Base-by-base conservation (phyloP, 805 yeast genomes). In the Diddensiella transvaalensis region DNA sequence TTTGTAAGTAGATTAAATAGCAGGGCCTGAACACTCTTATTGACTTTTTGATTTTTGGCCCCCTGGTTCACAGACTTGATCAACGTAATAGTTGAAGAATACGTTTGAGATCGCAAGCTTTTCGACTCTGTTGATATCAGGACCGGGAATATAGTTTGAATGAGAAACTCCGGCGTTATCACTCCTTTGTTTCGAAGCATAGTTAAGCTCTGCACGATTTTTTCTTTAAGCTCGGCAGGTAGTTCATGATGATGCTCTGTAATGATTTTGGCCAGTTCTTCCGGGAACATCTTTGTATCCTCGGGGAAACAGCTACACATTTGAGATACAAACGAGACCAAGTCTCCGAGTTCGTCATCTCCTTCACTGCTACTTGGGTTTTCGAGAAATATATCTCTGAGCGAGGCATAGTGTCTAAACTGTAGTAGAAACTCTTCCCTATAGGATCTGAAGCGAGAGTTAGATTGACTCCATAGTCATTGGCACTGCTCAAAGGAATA, bases 381-480 rank as follows among this genome's bases (percentile, higher is more conserved):
- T 52, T 83, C 70, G 65, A 88, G 71, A 61, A 86, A 87, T 50
- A 93, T 85, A 60, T 91, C 98, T 66, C 96, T 74, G 50, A 89
- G 70, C 2, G 98, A 86, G 63, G 85, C 89, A 67, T 93, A 93
- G 66, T 93, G 98, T 45, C 93, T 79, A 64, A 84, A 88, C 64
- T 93, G 99, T 60, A 89, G 93, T 35, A 85, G 66, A 66, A 93
- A 93, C 67, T 93, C 99, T 67, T 93, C 99, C 51, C 81, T 80
- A 65, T 93, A 93, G 0, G 98, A 90, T 58, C 32, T 26, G 13
- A 26, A 8, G 13, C 13, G 63, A 59, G 36, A 26, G 11, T 26
- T 8, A 26, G 13, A 26, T 26, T 13, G 13, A 26, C 8, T 13
- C 32, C 32, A 26, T 8, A 8, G 13, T 13, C 32, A 26, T 26